Conservation (phyloP, 805 yeast species). For the Torulaspora delbrueckii region DNA sequence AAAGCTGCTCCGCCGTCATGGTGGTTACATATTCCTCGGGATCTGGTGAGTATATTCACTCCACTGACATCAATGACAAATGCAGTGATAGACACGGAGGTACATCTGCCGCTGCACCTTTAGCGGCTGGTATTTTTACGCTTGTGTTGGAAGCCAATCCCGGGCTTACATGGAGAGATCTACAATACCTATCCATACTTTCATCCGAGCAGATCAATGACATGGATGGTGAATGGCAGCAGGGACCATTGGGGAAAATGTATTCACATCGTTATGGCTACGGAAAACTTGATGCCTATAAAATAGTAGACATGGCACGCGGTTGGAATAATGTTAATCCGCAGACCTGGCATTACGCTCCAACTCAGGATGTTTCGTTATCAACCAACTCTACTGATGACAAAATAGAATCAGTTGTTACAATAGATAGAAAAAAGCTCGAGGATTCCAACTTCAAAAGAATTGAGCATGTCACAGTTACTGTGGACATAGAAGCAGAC, state of each 20-base stretch:
- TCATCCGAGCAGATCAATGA: constrained; percentile 66
- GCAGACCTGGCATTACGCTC: constrained; percentile 72
- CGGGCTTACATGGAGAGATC: constrained; percentile 88
- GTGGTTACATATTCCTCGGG: constrained; percentile 93
- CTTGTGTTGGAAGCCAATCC: constrained; percentile 81
- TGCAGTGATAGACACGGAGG: constrained; percentile 87
- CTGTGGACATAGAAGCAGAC: constrained; percentile 61
- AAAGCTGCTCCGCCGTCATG: constrained; percentile 90
- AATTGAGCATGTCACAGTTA: constrained; percentile 82
- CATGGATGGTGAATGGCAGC: constrained; percentile 68
- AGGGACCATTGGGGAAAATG: constrained; percentile 57
- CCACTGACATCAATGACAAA: constrained; percentile 67
- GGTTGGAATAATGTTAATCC: constrained; percentile 85
- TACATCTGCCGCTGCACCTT: constrained; percentile 97
- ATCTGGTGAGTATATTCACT: constrained; percentile 79
- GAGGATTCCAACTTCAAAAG: constrained; percentile 55
- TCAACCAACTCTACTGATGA: constrained; percentile 25
- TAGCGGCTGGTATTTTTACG: constrained; percentile 94
- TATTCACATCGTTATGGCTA: constrained; percentile 88
- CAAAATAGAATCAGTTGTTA: constrained; percentile 37
- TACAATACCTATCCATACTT: constrained; percentile 75
- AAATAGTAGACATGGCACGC: constrained; percentile 65
- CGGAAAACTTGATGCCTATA: constrained; percentile 83
- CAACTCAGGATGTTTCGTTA: constrained; percentile 36
- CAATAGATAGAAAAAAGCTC: constrained; percentile 47